A percentile compares a stretch with the other conserved stretches of the same genome.
These are phyloP conservation scores for Herpetomonas muscarum DNA, from an alignment of 208 protist species.

Conservation along the genomic window DNA sequence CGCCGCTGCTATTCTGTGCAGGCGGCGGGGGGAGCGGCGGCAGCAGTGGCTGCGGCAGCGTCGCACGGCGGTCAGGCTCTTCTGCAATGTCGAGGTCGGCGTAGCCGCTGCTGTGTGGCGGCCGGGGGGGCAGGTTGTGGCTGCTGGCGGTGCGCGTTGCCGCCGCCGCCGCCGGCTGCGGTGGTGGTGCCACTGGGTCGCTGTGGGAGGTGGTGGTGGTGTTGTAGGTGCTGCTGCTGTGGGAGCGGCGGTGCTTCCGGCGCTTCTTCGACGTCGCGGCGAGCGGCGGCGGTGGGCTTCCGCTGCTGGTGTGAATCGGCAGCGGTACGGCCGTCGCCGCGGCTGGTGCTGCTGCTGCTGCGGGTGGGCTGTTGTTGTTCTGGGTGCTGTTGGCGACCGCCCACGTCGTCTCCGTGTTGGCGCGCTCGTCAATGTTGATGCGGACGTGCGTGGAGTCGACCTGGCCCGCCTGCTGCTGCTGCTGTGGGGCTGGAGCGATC, in stretches of 20 bases:
- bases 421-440: constrained; percentile 5
- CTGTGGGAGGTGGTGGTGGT: not conserved
- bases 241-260: not conserved
- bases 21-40: constrained; percentile 23
- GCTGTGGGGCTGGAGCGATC: constrained; percentile 4
- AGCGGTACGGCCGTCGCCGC: not conserved
- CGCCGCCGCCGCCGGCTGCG: constrained; percentile 3
- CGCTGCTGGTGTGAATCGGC: not conserved
- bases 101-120: constrained; percentile 5
- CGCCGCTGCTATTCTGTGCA: no score
- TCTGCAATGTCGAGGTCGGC: constrained; percentile 10
- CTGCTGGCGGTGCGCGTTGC: not conserved
- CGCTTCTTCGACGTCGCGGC: not conserved
- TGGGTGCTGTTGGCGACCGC: not conserved
- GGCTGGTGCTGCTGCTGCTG: not conserved
- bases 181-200: constrained; percentile 6
- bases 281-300: not conserved
- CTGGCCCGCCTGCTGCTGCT: not conserved
- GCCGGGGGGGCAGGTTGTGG: not conserved
- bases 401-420: no score
- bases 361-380: not conserved
- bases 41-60: not conserved
- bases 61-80: no score
- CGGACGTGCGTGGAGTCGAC: constrained; percentile 2
- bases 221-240: not conserved